Conservation (phyloP, 345 rosid species). For the Aquilaria sinensis region DNA sequence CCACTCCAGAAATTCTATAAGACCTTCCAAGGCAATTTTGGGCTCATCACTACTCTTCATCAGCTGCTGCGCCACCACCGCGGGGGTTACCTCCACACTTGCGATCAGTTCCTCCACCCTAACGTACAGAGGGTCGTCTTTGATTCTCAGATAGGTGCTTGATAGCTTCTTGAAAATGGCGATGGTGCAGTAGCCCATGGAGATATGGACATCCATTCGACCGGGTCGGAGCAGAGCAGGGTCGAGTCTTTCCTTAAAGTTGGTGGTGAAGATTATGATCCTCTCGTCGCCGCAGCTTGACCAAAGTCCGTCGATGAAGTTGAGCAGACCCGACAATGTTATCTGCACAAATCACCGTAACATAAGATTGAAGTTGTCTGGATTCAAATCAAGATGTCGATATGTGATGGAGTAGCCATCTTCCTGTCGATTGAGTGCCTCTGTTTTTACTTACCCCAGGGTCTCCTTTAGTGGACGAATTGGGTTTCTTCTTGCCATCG, state of each 20-base stretch:
- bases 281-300: constrained; percentile 18
- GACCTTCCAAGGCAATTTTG: constrained; percentile 11
- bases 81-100: constrained; percentile 6
- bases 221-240: constrained; percentile 17
- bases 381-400: not conserved
- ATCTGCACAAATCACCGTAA: constrained; percentile 1
- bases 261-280: constrained; percentile 18
- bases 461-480: not conserved
- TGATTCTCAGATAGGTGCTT: constrained; percentile 9
- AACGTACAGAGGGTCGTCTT: constrained; percentile 3
- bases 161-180: constrained; percentile 6
- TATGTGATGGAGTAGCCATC: not conserved
- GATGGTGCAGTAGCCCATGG: constrained; percentile 17
- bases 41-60: constrained; percentile 23
- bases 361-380: not conserved
- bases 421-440: not conserved
- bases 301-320: constrained; percentile 23
- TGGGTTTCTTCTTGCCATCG: not conserved
- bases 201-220: constrained; percentile 16
- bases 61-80: constrained; percentile 30
- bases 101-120: not conserved
- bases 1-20: constrained; percentile 22
- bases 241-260: constrained; percentile 12
- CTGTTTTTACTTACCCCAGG: constrained; percentile 12
- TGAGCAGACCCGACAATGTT: constrained; percentile 14